A percentile compares a stretch with the other conserved stretches of the same genome.
These are phyloP conservation scores for Diaporthe sp. DNA, from an alignment of 2,329 filamentous ascomycete species.

Conservation along the genomic window DNA sequence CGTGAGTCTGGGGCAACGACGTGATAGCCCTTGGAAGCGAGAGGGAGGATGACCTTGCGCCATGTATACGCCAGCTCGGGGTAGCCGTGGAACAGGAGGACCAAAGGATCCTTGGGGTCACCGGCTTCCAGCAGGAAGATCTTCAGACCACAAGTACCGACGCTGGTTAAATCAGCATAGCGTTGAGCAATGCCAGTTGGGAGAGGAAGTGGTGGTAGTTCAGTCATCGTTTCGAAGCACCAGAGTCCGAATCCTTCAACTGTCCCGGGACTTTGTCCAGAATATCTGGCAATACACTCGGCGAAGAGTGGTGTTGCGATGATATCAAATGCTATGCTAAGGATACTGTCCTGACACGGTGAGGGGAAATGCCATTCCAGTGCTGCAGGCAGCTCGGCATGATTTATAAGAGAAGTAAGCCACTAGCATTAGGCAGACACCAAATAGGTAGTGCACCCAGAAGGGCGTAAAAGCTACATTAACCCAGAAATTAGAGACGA, in stretches of 20 bases:
- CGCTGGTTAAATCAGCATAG: slow-evolving; percentile 62
- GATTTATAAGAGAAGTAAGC: not conserved
- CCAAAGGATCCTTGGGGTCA: slow-evolving; percentile 61
- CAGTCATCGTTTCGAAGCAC: not conserved
- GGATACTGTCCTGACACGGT: not conserved
- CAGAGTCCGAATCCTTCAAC: not conserved
- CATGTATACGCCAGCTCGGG: slow-evolving; percentile 80
- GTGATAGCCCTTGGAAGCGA: slow-evolving; percentile 74
- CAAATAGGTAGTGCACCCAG: not conserved
- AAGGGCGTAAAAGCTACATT: not conserved
- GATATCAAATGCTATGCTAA: not conserved
- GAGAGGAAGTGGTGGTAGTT: slow-evolving; percentile 51
- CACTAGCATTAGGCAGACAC: not conserved
- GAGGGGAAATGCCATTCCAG: not conserved
- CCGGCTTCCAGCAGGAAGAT: slow-evolving; percentile 74
- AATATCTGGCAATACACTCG: too few species aligned
- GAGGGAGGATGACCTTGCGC: slow-evolving; percentile 71
- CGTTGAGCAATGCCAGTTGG: slow-evolving; percentile 68
- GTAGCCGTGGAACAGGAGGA: slow-evolving; percentile 76
- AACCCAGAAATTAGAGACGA: not conserved
- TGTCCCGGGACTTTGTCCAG: not conserved
- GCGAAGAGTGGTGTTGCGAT: not conserved
- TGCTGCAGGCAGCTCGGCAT: not conserved
- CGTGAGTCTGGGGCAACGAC: slow-evolving; percentile 78
- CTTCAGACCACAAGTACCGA: slow-evolving; percentile 65